Percentiles rank a stretch among this genome's conserved stretches.
Conservation (phyloP, 2,329 filamentous ascomycete genomes). For the Fusarium setosum region DNA sequence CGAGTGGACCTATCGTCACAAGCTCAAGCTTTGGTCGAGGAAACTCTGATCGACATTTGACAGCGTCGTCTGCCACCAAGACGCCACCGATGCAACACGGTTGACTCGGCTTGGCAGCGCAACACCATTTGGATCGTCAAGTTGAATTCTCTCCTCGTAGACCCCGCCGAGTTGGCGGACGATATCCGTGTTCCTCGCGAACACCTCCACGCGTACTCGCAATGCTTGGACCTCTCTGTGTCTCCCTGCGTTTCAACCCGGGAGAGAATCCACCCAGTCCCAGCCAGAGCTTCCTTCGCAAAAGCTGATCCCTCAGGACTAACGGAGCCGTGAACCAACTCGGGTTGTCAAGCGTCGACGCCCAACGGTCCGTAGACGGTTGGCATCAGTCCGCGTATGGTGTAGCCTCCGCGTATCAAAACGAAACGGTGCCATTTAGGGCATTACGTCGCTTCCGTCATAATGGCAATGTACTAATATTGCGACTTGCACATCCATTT, state of each 20-base stretch:
- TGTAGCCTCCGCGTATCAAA: constrained; percentile 17
- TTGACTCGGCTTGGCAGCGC: neutral
- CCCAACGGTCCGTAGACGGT: constrained; percentile 7
- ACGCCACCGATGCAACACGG: constrained; percentile 7
- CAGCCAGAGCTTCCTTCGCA: neutral
- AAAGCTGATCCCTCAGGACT: constrained; percentile 9
- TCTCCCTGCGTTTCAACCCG: constrained; percentile 3
- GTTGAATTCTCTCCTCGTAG: neutral
- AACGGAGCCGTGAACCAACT: neutral
- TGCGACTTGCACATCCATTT: neutral
- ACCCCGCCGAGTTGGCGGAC: neutral
- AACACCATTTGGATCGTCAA: neutral
- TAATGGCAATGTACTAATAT: neutral
- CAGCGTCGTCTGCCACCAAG: neutral
- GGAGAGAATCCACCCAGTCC: neutral
- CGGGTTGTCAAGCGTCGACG: neutral
- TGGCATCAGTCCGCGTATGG: constrained; percentile 18
- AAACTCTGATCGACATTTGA: constrained; percentile 17
- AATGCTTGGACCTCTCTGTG: constrained; percentile 17
- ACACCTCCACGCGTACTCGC: constrained; percentile 3
- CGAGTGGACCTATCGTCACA: neutral
- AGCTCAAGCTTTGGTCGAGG: constrained; percentile 4
- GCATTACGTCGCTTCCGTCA: neutral
- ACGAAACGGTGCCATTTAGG: neutral
- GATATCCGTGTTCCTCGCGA: neutral